Percentiles rank a stretch among this genome's conserved stretches.
phyloP scores from a whole-genome alignment of 371 early-diverging fungal genomes.

The Apophysomyces variabilis region DNA sequence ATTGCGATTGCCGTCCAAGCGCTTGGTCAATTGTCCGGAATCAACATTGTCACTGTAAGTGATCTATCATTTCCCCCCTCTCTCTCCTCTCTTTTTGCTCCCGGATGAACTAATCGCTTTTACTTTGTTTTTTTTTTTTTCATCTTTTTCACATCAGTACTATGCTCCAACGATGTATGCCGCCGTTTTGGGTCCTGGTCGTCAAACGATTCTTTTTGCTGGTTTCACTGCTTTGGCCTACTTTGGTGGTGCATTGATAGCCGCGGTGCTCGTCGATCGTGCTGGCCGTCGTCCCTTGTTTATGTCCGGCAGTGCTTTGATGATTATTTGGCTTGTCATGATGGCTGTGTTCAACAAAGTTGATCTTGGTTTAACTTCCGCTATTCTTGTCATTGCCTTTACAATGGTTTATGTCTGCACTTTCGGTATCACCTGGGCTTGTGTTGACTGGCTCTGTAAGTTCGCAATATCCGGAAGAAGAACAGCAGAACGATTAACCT shows the following conservation, averaged over 20 bases:
- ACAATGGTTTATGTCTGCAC: conserved; percentile 43
- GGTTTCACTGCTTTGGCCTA: conserved; percentile 47
- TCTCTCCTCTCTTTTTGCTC: background rate
- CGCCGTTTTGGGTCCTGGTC: conserved; percentile 47
- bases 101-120: conserved; percentile 33
- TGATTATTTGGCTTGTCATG: conserved; percentile 39
- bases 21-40: conserved; percentile 65
- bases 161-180: conserved; percentile 74
- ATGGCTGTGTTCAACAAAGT: conserved; percentile 48
- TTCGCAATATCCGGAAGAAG: conserved; percentile 29
- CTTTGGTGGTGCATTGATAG: conserved; percentile 36
- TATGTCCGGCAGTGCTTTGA: conserved; percentile 39
- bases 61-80: background rate
- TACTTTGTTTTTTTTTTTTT: background rate
- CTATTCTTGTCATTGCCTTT: conserved; percentile 40
- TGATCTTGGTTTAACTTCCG: conserved; percentile 37
- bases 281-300: conserved; percentile 47
- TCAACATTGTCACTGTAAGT: conserved; percentile 67
- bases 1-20: conserved; percentile 74
- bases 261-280: conserved; percentile 37
- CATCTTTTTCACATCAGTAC: conserved; percentile 34
- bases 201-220: conserved; percentile 37
- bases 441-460: conserved; percentile 46
- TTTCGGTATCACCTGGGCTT: conserved; percentile 46
- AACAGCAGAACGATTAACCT: conserved; percentile 18